Percentiles rank a stretch among this genome's conserved stretches.
These are phyloP conservation scores for Candida pini DNA, from an alignment of 805 yeast species.

Conservation along the genomic window DNA sequence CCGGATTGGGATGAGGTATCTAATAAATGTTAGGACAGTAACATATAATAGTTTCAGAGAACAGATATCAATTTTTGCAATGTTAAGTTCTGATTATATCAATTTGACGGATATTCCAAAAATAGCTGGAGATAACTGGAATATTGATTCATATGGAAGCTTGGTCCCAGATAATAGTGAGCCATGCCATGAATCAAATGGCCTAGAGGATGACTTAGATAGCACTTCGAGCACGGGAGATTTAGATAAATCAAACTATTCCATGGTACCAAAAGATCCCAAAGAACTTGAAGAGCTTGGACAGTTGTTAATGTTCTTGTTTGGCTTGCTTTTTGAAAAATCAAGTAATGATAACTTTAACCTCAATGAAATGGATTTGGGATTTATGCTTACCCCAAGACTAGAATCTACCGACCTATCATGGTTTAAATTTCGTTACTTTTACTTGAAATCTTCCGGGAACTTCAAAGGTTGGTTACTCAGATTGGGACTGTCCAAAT, in stretches of 20 bases:
- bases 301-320: constrained; percentile 9
- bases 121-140: constrained; percentile 24
- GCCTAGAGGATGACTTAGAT: neutral
- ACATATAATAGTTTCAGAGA: constrained; percentile 36
- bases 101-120: constrained; percentile 22
- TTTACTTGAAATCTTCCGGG: constrained; percentile 5
- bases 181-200: too few relatives aligned
- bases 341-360: constrained; percentile 8
- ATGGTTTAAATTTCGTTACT: constrained; percentile 22
- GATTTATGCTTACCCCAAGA: constrained; percentile 11
- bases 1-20: constrained; percentile 32
- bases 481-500: constrained; percentile 28
- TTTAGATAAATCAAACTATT: neutral
- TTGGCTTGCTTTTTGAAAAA: constrained; percentile 13
- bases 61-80: constrained; percentile 41
- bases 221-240: neutral
- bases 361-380: constrained; percentile 7
- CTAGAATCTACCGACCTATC: constrained; percentile 1
- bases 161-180: too few relatives aligned
- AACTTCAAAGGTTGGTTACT: constrained; percentile 36
- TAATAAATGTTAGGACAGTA: constrained; percentile 33
- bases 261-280: neutral
- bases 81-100: constrained; percentile 39
- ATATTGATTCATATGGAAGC: constrained; percentile 5
- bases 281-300: constrained; percentile 10